These are phyloP conservation scores for Mycena amicta DNA, from an alignment of 768 basidiomycete genomes.

Conservation along the genomic window DNA sequence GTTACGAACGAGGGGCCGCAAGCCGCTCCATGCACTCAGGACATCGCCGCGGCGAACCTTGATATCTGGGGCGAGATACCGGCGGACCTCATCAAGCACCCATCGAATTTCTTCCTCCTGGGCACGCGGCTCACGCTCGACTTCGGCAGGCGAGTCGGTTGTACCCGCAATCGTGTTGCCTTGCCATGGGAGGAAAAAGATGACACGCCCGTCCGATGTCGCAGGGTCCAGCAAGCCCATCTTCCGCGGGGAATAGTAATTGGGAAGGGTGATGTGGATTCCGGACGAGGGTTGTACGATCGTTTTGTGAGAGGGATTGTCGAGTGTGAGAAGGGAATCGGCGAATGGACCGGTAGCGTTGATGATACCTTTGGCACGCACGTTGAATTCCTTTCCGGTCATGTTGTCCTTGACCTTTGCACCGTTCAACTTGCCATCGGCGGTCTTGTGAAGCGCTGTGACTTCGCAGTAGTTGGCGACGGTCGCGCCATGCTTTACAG, in stretches of 20 bases:
- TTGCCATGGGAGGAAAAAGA: conserved; percentile 99
- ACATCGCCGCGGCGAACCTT: conserved; percentile 94
- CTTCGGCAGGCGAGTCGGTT: conserved; percentile 80
- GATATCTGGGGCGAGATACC: conserved; percentile 90
- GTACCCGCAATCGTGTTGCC: conserved; percentile 97
- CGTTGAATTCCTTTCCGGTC: conserved; percentile 79
- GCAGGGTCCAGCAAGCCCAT: conserved; percentile 97
- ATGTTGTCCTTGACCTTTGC: conserved; percentile 80
- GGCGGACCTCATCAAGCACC: conserved; percentile 91
- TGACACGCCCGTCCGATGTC: conserved; percentile 94
- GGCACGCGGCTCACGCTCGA: conserved; percentile 76
- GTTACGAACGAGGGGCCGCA: conserved; percentile 88
- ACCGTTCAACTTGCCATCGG: conserved; percentile 65
- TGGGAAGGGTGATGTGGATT: conserved; percentile 94
- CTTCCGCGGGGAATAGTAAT: conserved; percentile 92
- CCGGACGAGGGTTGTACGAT: conserved; percentile 94
- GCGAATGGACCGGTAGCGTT: conserved; percentile 97
- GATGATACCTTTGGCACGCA: conserved; percentile 88
- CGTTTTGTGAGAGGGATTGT: conserved; percentile 72
- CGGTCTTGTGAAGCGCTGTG: conserved; percentile 69
- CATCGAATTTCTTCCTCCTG: conserved; percentile 94
- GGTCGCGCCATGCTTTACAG: conserved; percentile 86
- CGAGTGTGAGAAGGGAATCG: conserved; percentile 82
- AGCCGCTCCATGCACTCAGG: conserved; percentile 90
- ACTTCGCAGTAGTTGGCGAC: conserved; percentile 92